A percentile compares a stretch with the other conserved stretches of the same genome.
Evolutionary conservation across 306 rosid species (phyloP).

Genomic region (Hippophae gyantsensis): DNA sequence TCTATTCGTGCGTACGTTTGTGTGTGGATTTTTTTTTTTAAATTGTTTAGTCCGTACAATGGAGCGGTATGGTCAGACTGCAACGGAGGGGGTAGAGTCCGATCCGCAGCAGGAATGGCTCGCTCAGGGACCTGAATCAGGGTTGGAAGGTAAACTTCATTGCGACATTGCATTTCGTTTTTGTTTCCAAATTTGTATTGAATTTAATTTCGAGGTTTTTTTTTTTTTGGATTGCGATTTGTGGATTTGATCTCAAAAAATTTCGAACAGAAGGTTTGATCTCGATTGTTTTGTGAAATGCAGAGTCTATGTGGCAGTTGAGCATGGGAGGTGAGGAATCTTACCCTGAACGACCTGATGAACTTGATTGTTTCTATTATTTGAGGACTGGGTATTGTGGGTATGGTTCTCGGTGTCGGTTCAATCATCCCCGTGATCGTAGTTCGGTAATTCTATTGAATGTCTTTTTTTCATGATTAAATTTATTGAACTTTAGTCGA

Average conservation of each 20-base stretch:
- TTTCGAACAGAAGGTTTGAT: constrained; percentile 34
- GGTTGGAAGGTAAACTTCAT: constrained; percentile 46
- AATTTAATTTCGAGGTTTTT: constrained; percentile 4
- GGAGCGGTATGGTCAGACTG: constrained; percentile 73
- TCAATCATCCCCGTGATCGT: constrained; percentile 94
- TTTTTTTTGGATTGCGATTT: constrained; percentile 21
- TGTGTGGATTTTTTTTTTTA: not conserved
- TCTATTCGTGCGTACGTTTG: not conserved
- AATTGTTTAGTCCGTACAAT: constrained; percentile 52
- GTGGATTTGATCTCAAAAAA: constrained; percentile 10
- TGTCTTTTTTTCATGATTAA: constrained; percentile 4
- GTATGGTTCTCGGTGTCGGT: constrained; percentile 89
- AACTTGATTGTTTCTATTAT: constrained; percentile 77
- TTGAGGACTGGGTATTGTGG: constrained; percentile 85
- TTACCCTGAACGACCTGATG: constrained; percentile 83
- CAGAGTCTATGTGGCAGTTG: constrained; percentile 58
- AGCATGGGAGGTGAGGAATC: constrained; percentile 62
- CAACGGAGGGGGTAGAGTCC: constrained; percentile 57
- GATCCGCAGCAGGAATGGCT: constrained; percentile 89
- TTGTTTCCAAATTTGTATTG: constrained; percentile 3
- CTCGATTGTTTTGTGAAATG: constrained; percentile 32
- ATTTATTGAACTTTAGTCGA: constrained; percentile 14
- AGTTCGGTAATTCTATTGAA: constrained; percentile 37
- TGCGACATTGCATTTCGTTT: constrained; percentile 34
- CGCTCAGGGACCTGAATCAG: constrained; percentile 36